Evolutionary conservation across 2,329 filamentous ascomycete genomes (phyloP).

Genomic region (Trichoderma cornu-damae): DNA sequence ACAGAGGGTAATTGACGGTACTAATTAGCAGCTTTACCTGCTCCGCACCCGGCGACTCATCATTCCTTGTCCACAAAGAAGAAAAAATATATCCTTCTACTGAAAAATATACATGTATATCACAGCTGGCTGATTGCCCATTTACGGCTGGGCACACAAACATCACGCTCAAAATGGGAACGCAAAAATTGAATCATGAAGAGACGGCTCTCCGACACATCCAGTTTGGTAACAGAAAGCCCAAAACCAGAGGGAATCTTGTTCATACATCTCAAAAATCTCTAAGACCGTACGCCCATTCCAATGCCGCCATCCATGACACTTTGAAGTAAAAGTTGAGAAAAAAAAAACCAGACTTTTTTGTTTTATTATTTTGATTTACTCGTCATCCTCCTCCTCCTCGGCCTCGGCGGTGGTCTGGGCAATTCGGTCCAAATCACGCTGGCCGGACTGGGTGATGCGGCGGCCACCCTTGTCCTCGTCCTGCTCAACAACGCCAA

Average conservation of each 20-base stretch:
- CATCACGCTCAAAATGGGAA: not conserved
- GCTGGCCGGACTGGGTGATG: constrained; percentile 96
- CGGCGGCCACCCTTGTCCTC: constrained; percentile 98
- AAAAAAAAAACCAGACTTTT: constrained; percentile 27
- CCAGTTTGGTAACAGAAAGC: constrained; percentile 33
- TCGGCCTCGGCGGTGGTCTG: constrained; percentile 72
- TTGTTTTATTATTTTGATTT: constrained; percentile 37
- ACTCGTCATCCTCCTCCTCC: constrained; percentile 62
- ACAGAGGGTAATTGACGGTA: no score
- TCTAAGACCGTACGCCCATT: constrained; percentile 40
- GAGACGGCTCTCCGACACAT: constrained; percentile 16
- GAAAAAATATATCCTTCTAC: no score
- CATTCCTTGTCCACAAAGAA: no score
- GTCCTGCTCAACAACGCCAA: constrained; percentile 93
- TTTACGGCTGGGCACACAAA: not conserved
- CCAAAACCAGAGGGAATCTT: constrained; percentile 36
- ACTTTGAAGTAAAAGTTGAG: constrained; percentile 20
- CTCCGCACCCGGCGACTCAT: no score
- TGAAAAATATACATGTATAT: no score
- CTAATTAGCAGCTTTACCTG: no score
- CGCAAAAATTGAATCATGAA: constrained; percentile 6
- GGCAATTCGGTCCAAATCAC: constrained; percentile 96
- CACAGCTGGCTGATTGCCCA: no score
- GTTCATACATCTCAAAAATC: constrained; percentile 40
- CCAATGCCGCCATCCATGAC: constrained; percentile 19